These are phyloP conservation scores for Coffea eugenioides DNA, from an alignment of 257 asterid species.

Conservation along the genomic window DNA sequence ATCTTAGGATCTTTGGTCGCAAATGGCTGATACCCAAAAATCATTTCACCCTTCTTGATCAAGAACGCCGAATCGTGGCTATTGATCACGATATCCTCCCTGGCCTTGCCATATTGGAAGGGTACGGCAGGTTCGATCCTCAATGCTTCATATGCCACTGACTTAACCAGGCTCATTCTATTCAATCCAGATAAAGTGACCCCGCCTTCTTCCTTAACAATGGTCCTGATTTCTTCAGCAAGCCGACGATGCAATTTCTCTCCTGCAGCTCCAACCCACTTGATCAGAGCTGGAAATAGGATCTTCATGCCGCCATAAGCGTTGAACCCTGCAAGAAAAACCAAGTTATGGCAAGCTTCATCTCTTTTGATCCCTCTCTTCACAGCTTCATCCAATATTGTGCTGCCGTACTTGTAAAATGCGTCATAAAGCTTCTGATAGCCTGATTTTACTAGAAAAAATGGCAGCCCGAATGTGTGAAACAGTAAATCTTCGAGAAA, in stretches of 20 bases:
- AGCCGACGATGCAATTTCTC: conserved; percentile 53
- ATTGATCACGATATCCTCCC: conserved; percentile 41
- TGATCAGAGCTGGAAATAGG: conserved; percentile 51
- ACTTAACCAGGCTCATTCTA: conserved; percentile 52
- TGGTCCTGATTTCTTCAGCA: conserved; percentile 47
- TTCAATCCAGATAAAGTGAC: conserved; percentile 35
- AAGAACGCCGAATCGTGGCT: conserved; percentile 55
- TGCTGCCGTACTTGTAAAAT: conserved; percentile 30
- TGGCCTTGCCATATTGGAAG: conserved; percentile 65
- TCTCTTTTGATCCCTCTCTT: conserved; percentile 53
- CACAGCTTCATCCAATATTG: conserved; percentile 52
- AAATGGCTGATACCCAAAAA: conserved; percentile 71
- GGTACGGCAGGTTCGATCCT: conserved; percentile 75
- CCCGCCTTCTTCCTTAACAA: conserved; percentile 47
- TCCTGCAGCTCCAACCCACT: conserved; percentile 68
- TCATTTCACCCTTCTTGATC: conserved; percentile 70
- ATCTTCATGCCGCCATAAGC: conserved; percentile 88
- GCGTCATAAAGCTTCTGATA: conserved; percentile 53
- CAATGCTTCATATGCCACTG: conserved; percentile 63
- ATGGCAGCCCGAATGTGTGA: conserved; percentile 49
- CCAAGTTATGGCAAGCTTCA: conserved; percentile 75
- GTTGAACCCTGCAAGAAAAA: conserved; percentile 77
- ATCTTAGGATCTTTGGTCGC: conserved; percentile 63
- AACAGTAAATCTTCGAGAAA: conserved; percentile 51
- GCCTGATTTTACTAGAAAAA: conserved; percentile 34